A percentile compares a stretch with the other conserved stretches of the same genome.
phyloP scores from a whole-genome alignment of 176 grass and related monocot species.

The Miscanthus lutarioriparius region DNA sequence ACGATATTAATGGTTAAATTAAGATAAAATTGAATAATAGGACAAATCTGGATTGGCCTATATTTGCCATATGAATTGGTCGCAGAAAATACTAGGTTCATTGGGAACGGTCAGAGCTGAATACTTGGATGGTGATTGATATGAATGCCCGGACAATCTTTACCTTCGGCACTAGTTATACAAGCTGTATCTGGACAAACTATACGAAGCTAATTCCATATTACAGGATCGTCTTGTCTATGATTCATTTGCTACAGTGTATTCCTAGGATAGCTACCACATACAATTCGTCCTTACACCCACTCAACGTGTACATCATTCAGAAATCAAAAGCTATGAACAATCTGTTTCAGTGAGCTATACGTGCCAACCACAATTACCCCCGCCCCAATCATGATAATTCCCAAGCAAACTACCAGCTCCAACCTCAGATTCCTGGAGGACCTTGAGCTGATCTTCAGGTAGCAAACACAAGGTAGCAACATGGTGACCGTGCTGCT shows the following conservation, averaged over 20 bases:
- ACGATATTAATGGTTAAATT: too few relatives aligned
- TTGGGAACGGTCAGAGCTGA: not conserved
- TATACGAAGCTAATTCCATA: not conserved
- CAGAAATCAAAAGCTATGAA: slow-evolving; percentile 54
- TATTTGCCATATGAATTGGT: too few relatives aligned
- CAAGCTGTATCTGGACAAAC: not conserved
- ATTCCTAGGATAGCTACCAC: not conserved
- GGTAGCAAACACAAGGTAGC: slow-evolving; percentile 71
- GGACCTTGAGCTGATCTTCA: slow-evolving; percentile 65
- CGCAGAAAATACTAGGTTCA: too few relatives aligned
- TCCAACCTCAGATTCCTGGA: slow-evolving; percentile 52
- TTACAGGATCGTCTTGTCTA: not conserved
- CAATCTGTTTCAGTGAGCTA: slow-evolving; percentile 68
- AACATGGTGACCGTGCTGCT: slow-evolving; percentile 70
- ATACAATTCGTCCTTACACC: not conserved
- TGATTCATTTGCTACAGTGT: not conserved
- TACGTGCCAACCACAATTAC: slow-evolving; percentile 66
- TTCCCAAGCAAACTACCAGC: slow-evolving; percentile 44
- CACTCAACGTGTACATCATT: slow-evolving; percentile 28
- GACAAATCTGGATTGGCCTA: too few relatives aligned
- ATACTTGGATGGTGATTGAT: not conserved
- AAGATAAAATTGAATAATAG: too few relatives aligned
- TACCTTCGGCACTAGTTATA: not conserved
- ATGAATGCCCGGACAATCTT: too few relatives aligned
- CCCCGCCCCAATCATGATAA: slow-evolving; percentile 48